These are phyloP conservation scores for Coemansia sp. DNA, from an alignment of 192 early-diverging fungal species.

Conservation along the genomic window DNA sequence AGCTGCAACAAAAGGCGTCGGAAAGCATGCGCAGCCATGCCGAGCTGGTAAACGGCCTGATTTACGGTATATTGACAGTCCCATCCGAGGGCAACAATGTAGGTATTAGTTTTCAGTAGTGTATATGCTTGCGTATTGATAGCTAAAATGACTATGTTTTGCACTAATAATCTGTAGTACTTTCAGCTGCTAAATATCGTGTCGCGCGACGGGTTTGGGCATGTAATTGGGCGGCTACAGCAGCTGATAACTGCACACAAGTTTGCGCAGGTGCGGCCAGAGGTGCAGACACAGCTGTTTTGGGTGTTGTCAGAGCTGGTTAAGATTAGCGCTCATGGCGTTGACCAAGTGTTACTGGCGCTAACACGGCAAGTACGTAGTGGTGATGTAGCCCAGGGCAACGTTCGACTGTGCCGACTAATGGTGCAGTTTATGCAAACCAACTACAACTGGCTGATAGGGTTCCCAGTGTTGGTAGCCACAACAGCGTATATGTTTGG, in stretches of 20 bases:
- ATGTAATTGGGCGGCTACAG: slow-evolving; percentile 42
- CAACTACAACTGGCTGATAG: slow-evolving; percentile 38
- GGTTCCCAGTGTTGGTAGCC: slow-evolving; percentile 31
- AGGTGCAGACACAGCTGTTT: slow-evolving; percentile 55
- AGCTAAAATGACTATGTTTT: too few relatives aligned
- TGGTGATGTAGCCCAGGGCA: slow-evolving; percentile 55
- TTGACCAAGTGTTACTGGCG: slow-evolving; percentile 55
- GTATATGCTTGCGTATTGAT: background rate
- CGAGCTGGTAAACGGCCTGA: slow-evolving; percentile 57
- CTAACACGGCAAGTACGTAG: slow-evolving; percentile 62
- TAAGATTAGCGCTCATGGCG: slow-evolving; percentile 40
- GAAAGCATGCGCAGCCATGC: slow-evolving; percentile 53
- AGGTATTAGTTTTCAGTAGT: slow-evolving; percentile 6
- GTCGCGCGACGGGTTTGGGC: slow-evolving; percentile 59
- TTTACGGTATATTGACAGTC: slow-evolving; percentile 60
- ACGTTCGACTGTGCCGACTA: slow-evolving; percentile 51
- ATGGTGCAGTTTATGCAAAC: slow-evolving; percentile 53
- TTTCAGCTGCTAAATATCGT: slow-evolving; percentile 62
- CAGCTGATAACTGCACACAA: slow-evolving; percentile 24
- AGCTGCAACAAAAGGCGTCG: slow-evolving; percentile 58
- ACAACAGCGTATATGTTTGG: slow-evolving; percentile 48
- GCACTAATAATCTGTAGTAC: slow-evolving; percentile 18
- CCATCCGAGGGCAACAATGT: slow-evolving; percentile 31
- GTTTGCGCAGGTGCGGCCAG: slow-evolving; percentile 37
- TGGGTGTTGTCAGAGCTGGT: slow-evolving; percentile 63